Evolutionary conservation across 768 basidiomycete species (phyloP), one percentile per base, ranked within the genome.

Genomic region (Amanita pallidorosea): DNA sequence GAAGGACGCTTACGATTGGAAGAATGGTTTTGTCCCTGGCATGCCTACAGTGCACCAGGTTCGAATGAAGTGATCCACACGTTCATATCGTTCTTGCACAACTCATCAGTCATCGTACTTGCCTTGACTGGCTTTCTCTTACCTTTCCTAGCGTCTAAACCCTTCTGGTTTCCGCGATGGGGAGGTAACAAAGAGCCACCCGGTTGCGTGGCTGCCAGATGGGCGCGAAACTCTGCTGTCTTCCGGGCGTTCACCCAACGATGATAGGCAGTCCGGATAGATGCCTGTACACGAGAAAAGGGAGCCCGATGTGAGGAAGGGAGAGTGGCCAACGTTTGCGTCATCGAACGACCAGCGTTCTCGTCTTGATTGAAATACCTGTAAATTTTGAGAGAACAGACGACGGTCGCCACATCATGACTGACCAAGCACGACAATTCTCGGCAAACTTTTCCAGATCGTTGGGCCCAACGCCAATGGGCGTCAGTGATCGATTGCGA

Each of bases 11-110:
- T 64, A 76, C 75, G 70, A 58, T 75, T 82, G 68, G 64, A 90
- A 88, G 70, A 95, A 94, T 13, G 92, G 91, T 60, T 82, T 84
- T 33, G 90, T 88, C 17, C 92, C 92, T 52, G 88, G 90, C 74
- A 91, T 85, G 47, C 87, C 85, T 68, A 81, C 74, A 12, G 81
- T 85, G 63, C 89, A 93, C 88, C 91, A 93, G 27, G 75, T 82
- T 54, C 76, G 70, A 36, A 93, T 65, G 63, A 94, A 93, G 36
- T 79, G 72, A 53, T 82, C 76, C 59, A 90, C 74, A 18, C 83
- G 77, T 47, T 91, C 85, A 58, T 77, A 76, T 15, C 91, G 79
- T 63, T 94, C 80, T 76, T 55, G 31, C 45, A 47, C 33, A 41
- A 33, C 25, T 50, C 13, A 49, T 45, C 33, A 51, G 38, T 42